Conservation (phyloP, 345 rosid species). For the Brassica rapa region DNA sequence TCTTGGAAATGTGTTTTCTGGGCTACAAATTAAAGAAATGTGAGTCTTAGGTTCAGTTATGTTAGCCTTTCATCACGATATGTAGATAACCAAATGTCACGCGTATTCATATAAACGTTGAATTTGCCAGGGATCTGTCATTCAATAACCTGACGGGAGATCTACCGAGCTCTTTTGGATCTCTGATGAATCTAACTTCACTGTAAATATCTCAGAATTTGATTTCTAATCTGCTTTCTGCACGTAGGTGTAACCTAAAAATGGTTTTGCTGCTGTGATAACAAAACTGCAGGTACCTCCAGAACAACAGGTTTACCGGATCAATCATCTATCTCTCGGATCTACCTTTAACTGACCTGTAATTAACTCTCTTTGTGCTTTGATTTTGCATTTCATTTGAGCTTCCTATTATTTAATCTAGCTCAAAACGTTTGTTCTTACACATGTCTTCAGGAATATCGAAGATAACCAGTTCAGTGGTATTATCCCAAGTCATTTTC, state of each 20-base stretch:
- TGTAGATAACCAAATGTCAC: background rate
- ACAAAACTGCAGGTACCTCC: constrained; percentile 64
- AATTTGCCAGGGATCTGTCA: constrained; percentile 80
- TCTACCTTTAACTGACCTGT: constrained; percentile 80
- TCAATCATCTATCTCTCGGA: constrained; percentile 74
- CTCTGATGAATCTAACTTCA: constrained; percentile 63
- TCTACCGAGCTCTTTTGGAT: constrained; percentile 79
- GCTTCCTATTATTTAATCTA: constrained; percentile 31
- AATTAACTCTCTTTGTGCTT: constrained; percentile 36
- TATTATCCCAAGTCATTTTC: constrained; percentile 76
- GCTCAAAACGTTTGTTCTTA: constrained; percentile 10
- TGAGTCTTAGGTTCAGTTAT: constrained; percentile 40
- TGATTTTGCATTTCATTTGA: constrained; percentile 23
- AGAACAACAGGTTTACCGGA: constrained; percentile 84
- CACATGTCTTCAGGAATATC: constrained; percentile 61
- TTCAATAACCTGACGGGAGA: constrained; percentile 81
- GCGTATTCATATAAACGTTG: constrained; percentile 1
- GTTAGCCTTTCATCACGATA: background rate
- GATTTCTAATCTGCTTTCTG: constrained; percentile 17
- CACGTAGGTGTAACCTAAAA: constrained; percentile 1
- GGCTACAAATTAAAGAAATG: constrained; percentile 70
- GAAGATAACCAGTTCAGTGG: constrained; percentile 82
- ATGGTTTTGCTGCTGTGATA: constrained; percentile 12
- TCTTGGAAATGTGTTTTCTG: constrained; percentile 79
- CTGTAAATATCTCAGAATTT: constrained; percentile 48